Evolutionary conservation across 2,329 filamentous ascomycete genomes (phyloP).

Genomic region (Leptographium galeiforme): DNA sequence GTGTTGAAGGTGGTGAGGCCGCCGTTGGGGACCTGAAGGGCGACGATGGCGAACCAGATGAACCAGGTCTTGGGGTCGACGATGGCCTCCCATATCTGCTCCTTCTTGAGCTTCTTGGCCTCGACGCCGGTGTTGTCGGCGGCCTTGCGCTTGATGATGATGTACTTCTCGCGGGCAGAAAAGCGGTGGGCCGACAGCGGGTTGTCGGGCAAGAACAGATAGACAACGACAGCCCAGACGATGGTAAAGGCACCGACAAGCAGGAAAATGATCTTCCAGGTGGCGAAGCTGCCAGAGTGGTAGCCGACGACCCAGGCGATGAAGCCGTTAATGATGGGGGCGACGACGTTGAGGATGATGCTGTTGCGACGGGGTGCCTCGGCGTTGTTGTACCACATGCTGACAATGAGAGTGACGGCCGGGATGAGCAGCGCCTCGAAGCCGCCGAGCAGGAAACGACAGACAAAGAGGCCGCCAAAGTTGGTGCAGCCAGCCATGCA

Average conservation of each 20-base stretch:
- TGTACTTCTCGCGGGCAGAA: slow-evolving; percentile 7
- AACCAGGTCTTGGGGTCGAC: slow-evolving; percentile 13
- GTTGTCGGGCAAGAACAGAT: slow-evolving; percentile 13
- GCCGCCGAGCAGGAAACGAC: slow-evolving; percentile 13
- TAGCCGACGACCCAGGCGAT: slow-evolving; percentile 14
- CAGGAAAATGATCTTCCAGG: slow-evolving; percentile 17
- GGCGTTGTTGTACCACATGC: slow-evolving; percentile 14
- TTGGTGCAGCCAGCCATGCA: slow-evolving; percentile 12
- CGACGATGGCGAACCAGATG: slow-evolving; percentile 12
- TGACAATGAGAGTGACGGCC: slow-evolving; percentile 11
- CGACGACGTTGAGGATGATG: slow-evolving; percentile 14
- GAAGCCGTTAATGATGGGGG: slow-evolving; percentile 15
- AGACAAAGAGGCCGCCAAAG: slow-evolving; percentile 11
- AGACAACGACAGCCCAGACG: slow-evolving; percentile 13
- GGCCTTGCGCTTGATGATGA: slow-evolving; percentile 12
- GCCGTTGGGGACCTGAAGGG: slow-evolving; percentile 12
- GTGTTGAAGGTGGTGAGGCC: slow-evolving; percentile 8
- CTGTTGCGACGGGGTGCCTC: slow-evolving; percentile 16
- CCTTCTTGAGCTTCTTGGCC: slow-evolving; percentile 10
- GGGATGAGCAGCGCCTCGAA: slow-evolving; percentile 13
- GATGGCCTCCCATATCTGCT: slow-evolving; percentile 11
- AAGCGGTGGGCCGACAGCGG: slow-evolving; percentile 11
- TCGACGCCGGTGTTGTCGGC: slow-evolving; percentile 13
- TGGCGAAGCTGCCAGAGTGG: slow-evolving; percentile 9
- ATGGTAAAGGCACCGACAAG: slow-evolving; percentile 13